Percentiles rank a stretch among this genome's conserved stretches.
These are phyloP conservation scores for Salvia rosmarinus DNA, from an alignment of 257 asterid species.

Conservation along the genomic window DNA sequence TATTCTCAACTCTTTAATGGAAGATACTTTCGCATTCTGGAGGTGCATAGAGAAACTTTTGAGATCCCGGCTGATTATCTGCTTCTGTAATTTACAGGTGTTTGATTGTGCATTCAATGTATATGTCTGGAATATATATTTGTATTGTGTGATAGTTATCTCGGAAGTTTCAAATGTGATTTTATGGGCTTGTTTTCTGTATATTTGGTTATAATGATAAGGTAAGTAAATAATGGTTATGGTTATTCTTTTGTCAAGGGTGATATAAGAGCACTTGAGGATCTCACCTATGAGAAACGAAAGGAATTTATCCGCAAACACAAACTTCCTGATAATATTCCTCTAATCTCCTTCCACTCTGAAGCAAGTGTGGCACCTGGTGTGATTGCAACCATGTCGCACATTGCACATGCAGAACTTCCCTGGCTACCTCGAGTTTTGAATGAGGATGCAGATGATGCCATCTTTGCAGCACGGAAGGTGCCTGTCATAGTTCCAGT, in stretches of 20 bases:
- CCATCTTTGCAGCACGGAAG: slow-evolving; percentile 45
- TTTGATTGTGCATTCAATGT: background rate
- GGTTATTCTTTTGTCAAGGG: slow-evolving; percentile 50
- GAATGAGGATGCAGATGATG: slow-evolving; percentile 44
- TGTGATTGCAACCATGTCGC: slow-evolving; percentile 77
- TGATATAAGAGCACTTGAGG: slow-evolving; percentile 83
- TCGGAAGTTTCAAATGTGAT: background rate
- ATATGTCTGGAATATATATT: background rate
- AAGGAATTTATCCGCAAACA: slow-evolving; percentile 69
- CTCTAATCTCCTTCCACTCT: slow-evolving; percentile 78
- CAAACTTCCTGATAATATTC: slow-evolving; percentile 74
- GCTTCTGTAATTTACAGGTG: background rate
- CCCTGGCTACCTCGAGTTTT: slow-evolving; percentile 65
- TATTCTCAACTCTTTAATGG: background rate
- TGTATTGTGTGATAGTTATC: background rate
- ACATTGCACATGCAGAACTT: slow-evolving; percentile 84
- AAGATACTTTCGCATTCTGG: background rate
- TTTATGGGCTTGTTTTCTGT: background rate
- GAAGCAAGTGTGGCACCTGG: slow-evolving; percentile 71
- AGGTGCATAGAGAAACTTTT: background rate
- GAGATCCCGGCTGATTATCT: background rate
- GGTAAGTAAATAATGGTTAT: background rate
- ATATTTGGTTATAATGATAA: background rate
- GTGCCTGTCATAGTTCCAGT: slow-evolving; percentile 84
- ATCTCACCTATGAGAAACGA: slow-evolving; percentile 82